Conservation (phyloP, 306 rosid species). For the Argentina anserina region DNA sequence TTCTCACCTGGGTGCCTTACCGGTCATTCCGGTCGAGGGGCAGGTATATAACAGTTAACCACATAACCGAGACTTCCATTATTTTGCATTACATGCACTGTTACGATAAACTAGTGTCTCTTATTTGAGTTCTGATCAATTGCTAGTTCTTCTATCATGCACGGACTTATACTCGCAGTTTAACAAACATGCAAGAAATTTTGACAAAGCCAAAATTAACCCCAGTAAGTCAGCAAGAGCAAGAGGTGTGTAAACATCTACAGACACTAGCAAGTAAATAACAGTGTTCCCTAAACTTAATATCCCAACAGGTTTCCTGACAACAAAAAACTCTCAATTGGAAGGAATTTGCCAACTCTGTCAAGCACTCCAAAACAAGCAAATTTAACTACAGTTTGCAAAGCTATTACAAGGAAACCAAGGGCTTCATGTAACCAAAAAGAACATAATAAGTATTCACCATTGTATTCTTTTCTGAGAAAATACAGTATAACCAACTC, state of each 20-base stretch:
- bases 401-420: not conserved
- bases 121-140: not conserved
- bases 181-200: too few species aligned
- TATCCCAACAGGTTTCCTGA: not conserved
- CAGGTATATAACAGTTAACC: too few species aligned
- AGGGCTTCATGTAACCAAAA: not conserved
- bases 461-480: not conserved
- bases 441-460: not conserved
- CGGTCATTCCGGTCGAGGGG: too few species aligned
- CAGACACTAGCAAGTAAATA: not conserved
- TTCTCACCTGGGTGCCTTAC: too few species aligned
- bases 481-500: conserved; percentile 8
- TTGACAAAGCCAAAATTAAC: not conserved
- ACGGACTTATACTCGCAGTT: not conserved
- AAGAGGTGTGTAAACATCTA: not conserved
- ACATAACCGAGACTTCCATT: too few species aligned
- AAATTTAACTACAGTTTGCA: not conserved
- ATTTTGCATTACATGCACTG: not conserved
- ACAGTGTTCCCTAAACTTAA: not conserved
- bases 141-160: not conserved
- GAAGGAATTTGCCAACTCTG: not conserved
- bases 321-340: not conserved
- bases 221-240: not conserved
- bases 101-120: not conserved
- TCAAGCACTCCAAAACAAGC: not conserved